Conservation (phyloP, 768 basidiomycete species). For the Boletus fagicola region DNA sequence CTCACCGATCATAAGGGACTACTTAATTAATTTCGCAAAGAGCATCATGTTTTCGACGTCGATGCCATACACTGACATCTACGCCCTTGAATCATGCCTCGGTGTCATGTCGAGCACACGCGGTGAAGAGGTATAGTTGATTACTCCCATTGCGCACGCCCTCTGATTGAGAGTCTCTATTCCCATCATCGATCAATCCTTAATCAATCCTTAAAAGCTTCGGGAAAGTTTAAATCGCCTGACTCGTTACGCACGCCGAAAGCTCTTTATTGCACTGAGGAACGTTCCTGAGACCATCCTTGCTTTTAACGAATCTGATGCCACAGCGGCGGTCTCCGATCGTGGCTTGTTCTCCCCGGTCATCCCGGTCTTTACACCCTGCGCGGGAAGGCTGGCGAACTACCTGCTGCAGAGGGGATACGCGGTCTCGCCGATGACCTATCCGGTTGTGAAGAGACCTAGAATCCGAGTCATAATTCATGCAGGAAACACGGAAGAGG, state of each 20-base stretch:
- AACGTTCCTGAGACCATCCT: constrained; percentile 9
- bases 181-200: not conserved
- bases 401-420: constrained; percentile 19
- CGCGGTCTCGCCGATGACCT: constrained; percentile 8
- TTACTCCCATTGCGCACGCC: not conserved
- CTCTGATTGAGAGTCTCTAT: not conserved
- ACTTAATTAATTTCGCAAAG: constrained; percentile 22
- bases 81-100: constrained; percentile 43
- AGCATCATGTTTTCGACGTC: constrained; percentile 24
- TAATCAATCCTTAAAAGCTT: constrained; percentile 11
- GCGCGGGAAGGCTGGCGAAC: constrained; percentile 9
- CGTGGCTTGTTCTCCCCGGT: constrained; percentile 15
- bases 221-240: constrained; percentile 8
- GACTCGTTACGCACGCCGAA: constrained; percentile 15
- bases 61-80: constrained; percentile 21
- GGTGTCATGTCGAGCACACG: constrained; percentile 10
- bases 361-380: constrained; percentile 20
- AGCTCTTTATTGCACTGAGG: constrained; percentile 3
- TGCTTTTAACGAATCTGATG: not conserved
- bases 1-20: constrained; percentile 15
- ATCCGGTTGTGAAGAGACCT: constrained; percentile 16
- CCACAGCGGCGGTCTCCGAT: not conserved
- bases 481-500: constrained; percentile 16
- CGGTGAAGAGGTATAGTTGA: constrained; percentile 20
- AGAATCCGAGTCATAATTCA: constrained; percentile 20